Evolutionary conservation across 2,329 filamentous ascomycete species (phyloP).

Genomic region (Colletotrichum aenigma): DNA sequence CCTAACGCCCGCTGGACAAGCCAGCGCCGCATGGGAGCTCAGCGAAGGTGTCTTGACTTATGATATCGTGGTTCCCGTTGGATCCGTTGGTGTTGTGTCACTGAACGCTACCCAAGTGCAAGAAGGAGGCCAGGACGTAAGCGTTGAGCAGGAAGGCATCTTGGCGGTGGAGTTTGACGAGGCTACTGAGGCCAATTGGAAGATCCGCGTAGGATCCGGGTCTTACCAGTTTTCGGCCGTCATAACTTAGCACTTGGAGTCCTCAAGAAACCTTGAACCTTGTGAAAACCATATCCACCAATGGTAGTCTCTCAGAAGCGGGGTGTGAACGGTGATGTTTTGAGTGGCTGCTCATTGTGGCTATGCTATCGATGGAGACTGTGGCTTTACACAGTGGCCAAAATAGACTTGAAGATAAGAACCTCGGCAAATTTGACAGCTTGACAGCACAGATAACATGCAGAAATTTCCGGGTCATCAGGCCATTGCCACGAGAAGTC

Average conservation of each 20-base stretch:
- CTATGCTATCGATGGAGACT: background rate
- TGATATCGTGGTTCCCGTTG: background rate
- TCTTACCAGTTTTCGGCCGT: background rate
- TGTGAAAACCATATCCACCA: too few relatives aligned
- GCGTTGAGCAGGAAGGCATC: background rate
- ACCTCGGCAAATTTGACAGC: background rate
- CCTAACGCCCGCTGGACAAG: background rate
- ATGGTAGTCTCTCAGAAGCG: too few relatives aligned
- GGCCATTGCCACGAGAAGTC: background rate
- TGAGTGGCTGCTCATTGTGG: background rate
- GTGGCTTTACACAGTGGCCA: accelerated
- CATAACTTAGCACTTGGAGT: too few relatives aligned
- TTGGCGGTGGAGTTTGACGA: background rate
- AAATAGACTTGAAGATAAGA: background rate
- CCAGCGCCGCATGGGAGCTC: background rate
- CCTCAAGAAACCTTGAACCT: too few relatives aligned
- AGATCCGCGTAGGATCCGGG: background rate
- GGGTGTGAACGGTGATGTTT: too few relatives aligned
- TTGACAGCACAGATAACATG: background rate
- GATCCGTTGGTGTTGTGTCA: background rate
- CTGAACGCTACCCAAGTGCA: background rate
- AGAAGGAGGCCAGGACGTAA: background rate
- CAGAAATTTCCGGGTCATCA: background rate
- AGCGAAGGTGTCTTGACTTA: background rate
- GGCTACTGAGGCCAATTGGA: background rate